Evolutionary conservation across 257 asterid species (phyloP).

Genomic region (Forsythia viridissima): DNA sequence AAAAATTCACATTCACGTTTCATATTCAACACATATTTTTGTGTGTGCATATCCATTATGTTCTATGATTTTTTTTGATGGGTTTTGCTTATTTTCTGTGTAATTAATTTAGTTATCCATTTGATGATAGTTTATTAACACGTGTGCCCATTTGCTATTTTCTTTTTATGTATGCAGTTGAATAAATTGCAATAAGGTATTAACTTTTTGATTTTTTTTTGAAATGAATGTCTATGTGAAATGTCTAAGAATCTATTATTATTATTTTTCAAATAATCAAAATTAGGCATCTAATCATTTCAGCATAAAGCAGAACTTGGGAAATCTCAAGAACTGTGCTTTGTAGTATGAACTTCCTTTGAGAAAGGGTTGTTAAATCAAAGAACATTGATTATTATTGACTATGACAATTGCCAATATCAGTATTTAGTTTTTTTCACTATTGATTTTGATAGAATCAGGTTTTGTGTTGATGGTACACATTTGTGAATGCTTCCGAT

Average conservation of each 20-base stretch:
- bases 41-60: not conserved
- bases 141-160: not conserved
- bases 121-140: not conserved
- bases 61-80: not conserved
- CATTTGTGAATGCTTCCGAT: not conserved
- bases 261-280: not conserved
- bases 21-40: not conserved
- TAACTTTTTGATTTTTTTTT: not conserved
- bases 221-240: not conserved
- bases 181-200: not conserved
- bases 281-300: not conserved
- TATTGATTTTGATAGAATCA: not conserved
- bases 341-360: not conserved
- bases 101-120: not conserved
- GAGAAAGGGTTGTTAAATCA: not conserved
- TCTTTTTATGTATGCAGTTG: too few relatives aligned
- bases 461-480: not conserved
- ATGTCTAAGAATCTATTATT: too few relatives aligned
- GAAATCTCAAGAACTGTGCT: not conserved
- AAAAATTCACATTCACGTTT: not conserved
- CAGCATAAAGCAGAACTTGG: not conserved
- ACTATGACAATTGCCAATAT: not conserved
- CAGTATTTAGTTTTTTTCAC: not conserved
- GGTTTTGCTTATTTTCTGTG: not conserved
- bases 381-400: not conserved